Percentiles rank a stretch among this genome's conserved stretches.
Evolutionary conservation across 371 early-diverging fungal species (phyloP).

Genomic region (Gilbertella persicaria): DNA sequence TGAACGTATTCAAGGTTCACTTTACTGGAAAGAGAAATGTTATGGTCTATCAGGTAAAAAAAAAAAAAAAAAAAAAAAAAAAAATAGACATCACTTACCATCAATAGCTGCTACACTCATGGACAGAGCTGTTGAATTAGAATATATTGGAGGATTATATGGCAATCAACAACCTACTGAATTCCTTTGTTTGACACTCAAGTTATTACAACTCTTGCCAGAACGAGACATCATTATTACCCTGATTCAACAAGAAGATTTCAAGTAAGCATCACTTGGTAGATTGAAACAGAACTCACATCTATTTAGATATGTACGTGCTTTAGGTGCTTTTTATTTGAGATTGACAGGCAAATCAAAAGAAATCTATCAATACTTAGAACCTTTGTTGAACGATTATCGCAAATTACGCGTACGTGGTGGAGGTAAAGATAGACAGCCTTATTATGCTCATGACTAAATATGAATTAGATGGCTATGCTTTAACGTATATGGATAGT

Average conservation of each 20-base stretch:
- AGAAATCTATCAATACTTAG: conserved; percentile 84
- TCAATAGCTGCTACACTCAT: conserved; percentile 80
- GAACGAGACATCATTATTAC: conserved; percentile 82
- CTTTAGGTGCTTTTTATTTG: conserved; percentile 88
- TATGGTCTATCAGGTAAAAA: conserved; percentile 85
- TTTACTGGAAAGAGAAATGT: conserved; percentile 96
- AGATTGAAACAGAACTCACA: neutral
- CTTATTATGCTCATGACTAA: conserved; percentile 23
- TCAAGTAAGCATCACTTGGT: conserved; percentile 56
- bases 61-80: neutral
- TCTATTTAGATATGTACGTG: conserved; percentile 74
- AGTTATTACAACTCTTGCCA: conserved; percentile 91
- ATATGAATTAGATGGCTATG: conserved; percentile 58
- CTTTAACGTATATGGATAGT: conserved; percentile 84
- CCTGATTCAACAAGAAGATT: conserved; percentile 74
- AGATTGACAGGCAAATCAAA: conserved; percentile 75
- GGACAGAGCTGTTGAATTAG: conserved; percentile 84
- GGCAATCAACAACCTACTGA: conserved; percentile 87
- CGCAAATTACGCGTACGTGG: conserved; percentile 77
- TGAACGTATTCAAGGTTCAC: conserved; percentile 85
- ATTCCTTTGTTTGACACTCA: conserved; percentile 87
- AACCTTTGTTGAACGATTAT: conserved; percentile 84
- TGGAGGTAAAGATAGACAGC: conserved; percentile 53
- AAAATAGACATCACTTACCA: neutral
- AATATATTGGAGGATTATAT: conserved; percentile 82